These are phyloP conservation scores for Trametes polyzona DNA, from an alignment of 1,284 basidiomycete genomes.

Conservation along the genomic window DNA sequence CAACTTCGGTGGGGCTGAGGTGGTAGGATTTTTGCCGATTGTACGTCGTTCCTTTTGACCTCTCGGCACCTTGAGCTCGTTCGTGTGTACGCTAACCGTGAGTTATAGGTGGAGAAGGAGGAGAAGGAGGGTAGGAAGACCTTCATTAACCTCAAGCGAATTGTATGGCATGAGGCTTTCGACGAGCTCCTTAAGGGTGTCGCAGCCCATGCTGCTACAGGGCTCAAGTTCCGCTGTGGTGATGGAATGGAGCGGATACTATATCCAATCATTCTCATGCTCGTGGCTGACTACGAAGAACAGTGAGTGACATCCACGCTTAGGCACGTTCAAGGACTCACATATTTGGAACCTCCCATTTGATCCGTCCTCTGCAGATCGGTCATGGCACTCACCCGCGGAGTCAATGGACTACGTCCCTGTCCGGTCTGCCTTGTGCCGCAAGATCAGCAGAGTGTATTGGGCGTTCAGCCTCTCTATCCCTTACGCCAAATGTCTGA, in stretches of 20 bases:
- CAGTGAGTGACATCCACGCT: conserved; percentile 16
- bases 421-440: conserved; percentile 28
- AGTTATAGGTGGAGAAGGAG: conserved; percentile 19
- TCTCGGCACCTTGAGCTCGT: too few species aligned
- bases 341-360: not conserved
- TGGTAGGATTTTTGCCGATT: conserved; percentile 41
- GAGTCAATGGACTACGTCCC: conserved; percentile 10
- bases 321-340: not conserved
- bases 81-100: too few species aligned
- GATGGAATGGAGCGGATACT: conserved; percentile 26
- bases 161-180: conserved; percentile 36
- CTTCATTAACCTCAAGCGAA: conserved; percentile 29
- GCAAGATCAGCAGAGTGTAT: conserved; percentile 1
- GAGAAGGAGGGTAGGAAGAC: conserved; percentile 19
- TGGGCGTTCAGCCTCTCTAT: not conserved
- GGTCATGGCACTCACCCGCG: conserved; percentile 24
- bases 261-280: conserved; percentile 35
- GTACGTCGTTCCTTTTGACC: conserved; percentile 19
- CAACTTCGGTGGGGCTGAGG: conserved; percentile 40
- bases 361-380: conserved; percentile 13
- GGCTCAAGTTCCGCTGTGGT: conserved; percentile 28
- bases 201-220: conserved; percentile 20
- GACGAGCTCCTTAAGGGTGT: conserved; percentile 22
- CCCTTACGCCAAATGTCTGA: not conserved
- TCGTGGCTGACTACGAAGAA: conserved; percentile 39